phyloP scores from a whole-genome alignment of 768 basidiomycete species.

The Boletus pseudo-olivaceus region DNA sequence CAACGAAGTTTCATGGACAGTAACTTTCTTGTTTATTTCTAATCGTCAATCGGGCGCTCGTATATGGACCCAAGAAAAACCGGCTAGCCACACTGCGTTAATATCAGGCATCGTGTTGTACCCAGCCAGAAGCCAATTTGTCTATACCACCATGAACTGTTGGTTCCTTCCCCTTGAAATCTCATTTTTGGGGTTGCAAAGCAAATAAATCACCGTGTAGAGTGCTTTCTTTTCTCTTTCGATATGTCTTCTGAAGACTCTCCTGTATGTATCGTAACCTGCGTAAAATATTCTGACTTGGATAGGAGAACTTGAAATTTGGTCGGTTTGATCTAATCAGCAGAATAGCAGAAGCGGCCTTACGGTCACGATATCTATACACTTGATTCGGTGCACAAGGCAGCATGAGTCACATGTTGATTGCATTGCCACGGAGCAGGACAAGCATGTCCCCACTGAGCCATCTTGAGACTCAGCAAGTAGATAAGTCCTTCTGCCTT shows the following conservation, averaged over 20 bases:
- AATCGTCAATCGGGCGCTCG: constrained; percentile 13
- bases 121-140: constrained; percentile 14
- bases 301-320: not conserved
- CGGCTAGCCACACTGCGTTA: constrained; percentile 16
- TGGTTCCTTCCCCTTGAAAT: constrained; percentile 1
- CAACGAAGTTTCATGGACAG: constrained; percentile 1
- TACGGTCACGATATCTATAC: too few species aligned
- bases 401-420: not conserved
- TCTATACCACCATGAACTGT: constrained; percentile 25
- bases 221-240: constrained; percentile 15
- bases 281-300: not conserved
- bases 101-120: constrained; percentile 29
- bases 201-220: constrained; percentile 18
- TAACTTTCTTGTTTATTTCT: constrained; percentile 28
- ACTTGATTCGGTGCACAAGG: not conserved
- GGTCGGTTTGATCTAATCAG: not conserved
- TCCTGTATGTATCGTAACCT: constrained; percentile 24
- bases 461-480: not conserved
- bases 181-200: constrained; percentile 1
- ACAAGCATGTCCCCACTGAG: too few species aligned
- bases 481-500: not conserved
- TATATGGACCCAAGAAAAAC: constrained; percentile 22
- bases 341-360: not conserved
- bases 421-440: not conserved
- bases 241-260: constrained; percentile 15